Evolutionary conservation across 371 early-diverging fungal species (phyloP), one percentile per base, ranked within the genome.

Genomic region (Mortierella sp.): DNA sequence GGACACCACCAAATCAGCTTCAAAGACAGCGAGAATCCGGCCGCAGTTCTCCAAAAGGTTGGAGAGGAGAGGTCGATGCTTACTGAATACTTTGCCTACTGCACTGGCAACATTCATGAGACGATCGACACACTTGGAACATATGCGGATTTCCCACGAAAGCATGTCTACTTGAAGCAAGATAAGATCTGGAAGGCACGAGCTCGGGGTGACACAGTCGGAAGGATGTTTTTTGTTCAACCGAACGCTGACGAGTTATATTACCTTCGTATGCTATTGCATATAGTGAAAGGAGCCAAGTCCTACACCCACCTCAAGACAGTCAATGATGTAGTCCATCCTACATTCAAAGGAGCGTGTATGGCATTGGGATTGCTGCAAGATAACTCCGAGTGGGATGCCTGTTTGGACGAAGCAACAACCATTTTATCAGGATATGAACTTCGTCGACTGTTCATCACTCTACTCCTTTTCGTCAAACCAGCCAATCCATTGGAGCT

Each of bases 211-310:
- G 7, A 56, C 18, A 28, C 45, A 18, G 64, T 66, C 16, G 59
- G 66, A 2, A 28, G 73, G 6, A 51, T 80, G 0, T 73, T 75
- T 50, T 65, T 62, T 62, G 72, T 75, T 18, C 69, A 52, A 5
- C 74, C 75, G 28, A 75, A 30, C 21, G 66, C 68, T 23, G 25
- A 46, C 11, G 81, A 81, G 61, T 64, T 55, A 14, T 75, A 28
- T 52, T 64, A 57, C 55, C 58, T 75, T 14, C 64, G 76, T 1
- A 37, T 74, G 1, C 28, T 75, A 25, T 48, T 81, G 4, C 16
- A 57, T 3, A 37, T 69, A 43, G 59, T 64, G 18, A 28, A 15
- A 21, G 81, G 73, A 1, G 56, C 61, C 7, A 70, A 30, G 2
- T 47, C 61, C 16, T 75, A 65, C 50, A 18, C 60, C n/a, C 50